Base-by-base conservation (phyloP, 805 yeast species). In the Starmerella kuoi region DNA sequence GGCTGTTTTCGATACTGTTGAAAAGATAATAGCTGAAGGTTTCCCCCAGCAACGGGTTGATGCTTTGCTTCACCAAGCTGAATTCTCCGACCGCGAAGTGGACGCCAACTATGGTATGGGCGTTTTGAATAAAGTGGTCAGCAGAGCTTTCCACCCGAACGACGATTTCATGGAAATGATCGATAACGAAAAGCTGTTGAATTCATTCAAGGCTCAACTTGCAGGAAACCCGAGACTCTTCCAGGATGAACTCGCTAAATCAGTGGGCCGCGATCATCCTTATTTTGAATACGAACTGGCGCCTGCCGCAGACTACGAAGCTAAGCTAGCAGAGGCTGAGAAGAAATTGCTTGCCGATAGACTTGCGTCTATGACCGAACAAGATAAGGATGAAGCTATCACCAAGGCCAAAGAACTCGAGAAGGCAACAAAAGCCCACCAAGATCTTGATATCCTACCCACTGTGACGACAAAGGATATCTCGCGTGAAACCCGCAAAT, bases 71-170 rank as follows among this genome's bases (percentile, higher is more conserved):
- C 93, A 86, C 60, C 97, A 87, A 58, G 62, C 86, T 27, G 98
- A 91, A 59, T 63, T 91, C 24, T 62, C 76, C 27, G 78, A 84
- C 58, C 84, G 84, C 53, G 87, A 85, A 51, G 93, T 86, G 49
- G 86, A 79, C 52, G 78, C 97, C 0, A 82, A 83, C 46, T 91
- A 85, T 64, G 98, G 98, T 9, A 64, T 91, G 66, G 76, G 76
- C 28, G 58, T 88, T 36, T 65, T 88, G 26, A 75, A 75, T 56
- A 70, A 84, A 1, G 49, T 91, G 7, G 72, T 83, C n/a, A 83
- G 94, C 7, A 76, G 84, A 8, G 86, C 95, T 83, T 77, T 81
- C 39, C 85, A 85, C 57, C 74, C 73, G 19, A 71, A 74, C n/a
- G 83, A 84, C 60, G 93, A 94, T 2, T 45, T 47, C 26, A 65